phyloP scores from a whole-genome alignment of 2,329 filamentous ascomycete genomes.

The Blumeriella jaapii region DNA sequence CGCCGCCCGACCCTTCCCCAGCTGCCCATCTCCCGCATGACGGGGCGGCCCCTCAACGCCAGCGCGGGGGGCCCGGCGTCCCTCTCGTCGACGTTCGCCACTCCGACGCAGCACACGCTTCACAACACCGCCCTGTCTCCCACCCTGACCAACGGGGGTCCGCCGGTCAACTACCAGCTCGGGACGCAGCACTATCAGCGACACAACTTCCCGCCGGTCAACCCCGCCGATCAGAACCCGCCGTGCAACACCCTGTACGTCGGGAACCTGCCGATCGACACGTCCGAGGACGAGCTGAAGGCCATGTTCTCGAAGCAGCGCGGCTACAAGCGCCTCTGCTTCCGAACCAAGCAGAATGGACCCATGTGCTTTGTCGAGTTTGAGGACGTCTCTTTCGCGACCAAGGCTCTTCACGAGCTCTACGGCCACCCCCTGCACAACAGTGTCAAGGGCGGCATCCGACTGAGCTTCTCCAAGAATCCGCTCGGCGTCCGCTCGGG shows the following conservation, averaged over 20 bases:
- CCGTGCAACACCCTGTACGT: slow-evolving; percentile 98
- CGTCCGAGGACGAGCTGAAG: slow-evolving; percentile 91
- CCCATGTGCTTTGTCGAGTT: slow-evolving; percentile 99
- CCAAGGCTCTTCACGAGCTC: slow-evolving; percentile 78
- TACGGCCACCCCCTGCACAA: slow-evolving; percentile 83
- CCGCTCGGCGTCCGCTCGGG: slow-evolving; percentile 81
- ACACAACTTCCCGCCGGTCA: slow-evolving; percentile 71
- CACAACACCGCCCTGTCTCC: slow-evolving; percentile 42
- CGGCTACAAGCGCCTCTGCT: slow-evolving; percentile 90
- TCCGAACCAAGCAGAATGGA: slow-evolving; percentile 87
- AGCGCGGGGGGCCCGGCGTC: slow-evolving; percentile 33
- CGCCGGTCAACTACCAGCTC: slow-evolving; percentile 41
- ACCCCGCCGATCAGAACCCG: slow-evolving; percentile 91
- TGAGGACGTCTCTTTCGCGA: slow-evolving; percentile 84
- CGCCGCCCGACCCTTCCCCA: slow-evolving; percentile 63
- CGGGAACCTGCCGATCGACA: slow-evolving; percentile 87
- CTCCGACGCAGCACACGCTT: slow-evolving; percentile 21
- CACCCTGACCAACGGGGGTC: slow-evolving; percentile 35
- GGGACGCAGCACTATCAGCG: slow-evolving; percentile 45
- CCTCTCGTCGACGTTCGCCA: slow-evolving; percentile 17
- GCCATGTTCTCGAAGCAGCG: slow-evolving; percentile 84
- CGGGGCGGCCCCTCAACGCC: slow-evolving; percentile 62
- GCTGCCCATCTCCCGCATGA: slow-evolving; percentile 57
- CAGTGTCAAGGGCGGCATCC: slow-evolving; percentile 87
- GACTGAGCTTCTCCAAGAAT: slow-evolving; percentile 95